Base-by-base conservation (phyloP, 2,329 filamentous ascomycete species). In the Pseudogymnoascus sp. region DNA sequence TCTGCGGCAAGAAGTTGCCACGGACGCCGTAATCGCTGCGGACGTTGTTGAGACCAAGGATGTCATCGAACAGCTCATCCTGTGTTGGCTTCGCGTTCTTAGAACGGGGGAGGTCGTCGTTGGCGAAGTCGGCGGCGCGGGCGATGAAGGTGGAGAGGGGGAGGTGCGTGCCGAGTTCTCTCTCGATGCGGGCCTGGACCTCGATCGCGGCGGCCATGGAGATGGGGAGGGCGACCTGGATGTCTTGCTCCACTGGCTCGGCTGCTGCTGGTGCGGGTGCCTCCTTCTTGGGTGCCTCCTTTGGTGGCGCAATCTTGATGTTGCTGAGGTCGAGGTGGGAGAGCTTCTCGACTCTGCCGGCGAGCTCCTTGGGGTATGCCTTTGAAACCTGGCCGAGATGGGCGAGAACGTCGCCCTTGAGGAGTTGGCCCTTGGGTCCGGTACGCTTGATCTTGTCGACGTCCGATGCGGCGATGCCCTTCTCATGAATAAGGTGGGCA, bases 401-500 rank as follows among this genome's bases (percentile, higher is more conserved):
- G 57, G 91, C 92, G 60, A 99, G 84, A 6, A 99, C 88, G 72
- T 99, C 94, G 61, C 94, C 94, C 81, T 99, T 99, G 64, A 99
- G 81, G 60, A 99, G 79, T 64, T 94, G 87, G 62, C 92, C 91
- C 69, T 87, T 86, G 30, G 94, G 94, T 22, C 94, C 94, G 18
- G 90, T 93, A 5, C 91, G 88, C 60, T 86, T 88, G 73, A 97
- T 97, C 73, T 89, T 88, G 74, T 85, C 80, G 59, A 91, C 80
- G 62, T 91, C 89, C 54, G 86, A 85, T 67, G 87, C 83, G 69
- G 88, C 81, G 60, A 99, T 77, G 64, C 87, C 86, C 70, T 95
- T 86, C 73, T 88, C 81, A 74, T 89, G 88, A 64, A 97, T 81
- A 62, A 97, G 81, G 69, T 90, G 85, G 71, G 84, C 81, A 60